Conservation (phyloP, 73 alveolate species). For the Paraurostyla sp. region DNA sequence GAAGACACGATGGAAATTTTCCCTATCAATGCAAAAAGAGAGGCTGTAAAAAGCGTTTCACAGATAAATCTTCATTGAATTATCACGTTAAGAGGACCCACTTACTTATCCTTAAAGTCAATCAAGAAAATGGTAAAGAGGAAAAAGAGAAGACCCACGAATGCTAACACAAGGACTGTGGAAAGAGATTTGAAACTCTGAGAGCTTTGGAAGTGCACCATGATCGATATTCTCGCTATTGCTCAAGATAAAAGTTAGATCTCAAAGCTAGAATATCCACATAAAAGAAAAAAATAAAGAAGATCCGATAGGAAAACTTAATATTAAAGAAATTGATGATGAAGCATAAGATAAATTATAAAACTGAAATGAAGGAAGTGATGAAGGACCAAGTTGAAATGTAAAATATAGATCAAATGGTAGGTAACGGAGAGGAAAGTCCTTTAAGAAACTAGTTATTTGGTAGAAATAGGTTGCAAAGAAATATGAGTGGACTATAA, state of each 20-base stretch:
- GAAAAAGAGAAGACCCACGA: not conserved
- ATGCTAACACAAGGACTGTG: slow-evolving; percentile 29
- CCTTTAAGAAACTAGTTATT: not conserved
- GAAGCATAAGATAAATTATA: not conserved
- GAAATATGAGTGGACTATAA: slow-evolving; percentile 10
- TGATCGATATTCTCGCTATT: slow-evolving; percentile 2
- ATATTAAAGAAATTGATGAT: not conserved
- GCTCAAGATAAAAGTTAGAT: not conserved
- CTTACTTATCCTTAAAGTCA: not conserved
- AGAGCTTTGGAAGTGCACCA: slow-evolving; percentile 14
- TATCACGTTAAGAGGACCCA: slow-evolving; percentile 15
- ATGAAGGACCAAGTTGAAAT: not conserved
- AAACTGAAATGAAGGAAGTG: not conserved
- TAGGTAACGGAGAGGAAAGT: not conserved
- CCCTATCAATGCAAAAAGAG: slow-evolving; percentile 9
- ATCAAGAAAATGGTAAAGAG: not conserved
- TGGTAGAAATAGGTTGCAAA: not conserved
- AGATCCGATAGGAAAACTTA: not conserved
- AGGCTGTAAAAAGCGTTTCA: slow-evolving; percentile 20
- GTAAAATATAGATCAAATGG: not conserved
- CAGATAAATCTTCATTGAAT: not conserved
- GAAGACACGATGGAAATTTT: not conserved
- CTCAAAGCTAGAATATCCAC: not conserved
- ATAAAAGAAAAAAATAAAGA: not conserved
- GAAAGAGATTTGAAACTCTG: not conserved